phyloP scores from a whole-genome alignment of 306 rosid genomes.

The Prunus salicina region DNA sequence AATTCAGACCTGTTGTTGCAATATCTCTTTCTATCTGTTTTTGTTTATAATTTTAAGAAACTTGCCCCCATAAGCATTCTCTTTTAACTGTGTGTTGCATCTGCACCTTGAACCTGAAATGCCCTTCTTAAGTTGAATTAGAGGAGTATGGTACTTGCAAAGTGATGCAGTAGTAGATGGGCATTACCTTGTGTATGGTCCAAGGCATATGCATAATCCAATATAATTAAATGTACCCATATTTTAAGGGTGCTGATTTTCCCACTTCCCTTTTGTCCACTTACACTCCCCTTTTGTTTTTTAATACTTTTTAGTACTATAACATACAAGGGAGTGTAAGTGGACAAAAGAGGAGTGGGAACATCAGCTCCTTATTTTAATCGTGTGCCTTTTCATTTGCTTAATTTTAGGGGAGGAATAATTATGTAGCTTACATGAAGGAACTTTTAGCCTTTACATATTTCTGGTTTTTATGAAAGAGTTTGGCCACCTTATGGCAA shows the following conservation, averaged over 20 bases:
- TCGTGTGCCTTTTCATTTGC: not conserved
- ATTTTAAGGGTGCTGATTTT: not conserved
- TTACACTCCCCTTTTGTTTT: no score
- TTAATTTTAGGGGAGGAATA: not conserved
- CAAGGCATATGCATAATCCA: not conserved
- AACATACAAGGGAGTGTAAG: no score
- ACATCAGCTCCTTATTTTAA: not conserved
- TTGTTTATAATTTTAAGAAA: not conserved
- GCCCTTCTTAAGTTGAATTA: not conserved
- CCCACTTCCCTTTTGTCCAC: no score
- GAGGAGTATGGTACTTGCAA: not conserved
- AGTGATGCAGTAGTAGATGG: not conserved
- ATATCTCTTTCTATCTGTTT: not conserved
- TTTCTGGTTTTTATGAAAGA: not conserved
- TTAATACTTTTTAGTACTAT: no score
- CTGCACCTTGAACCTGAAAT: not conserved
- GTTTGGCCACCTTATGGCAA: not conserved
- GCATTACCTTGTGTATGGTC: not conserved
- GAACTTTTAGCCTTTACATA: not conserved
- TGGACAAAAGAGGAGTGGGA: no score
- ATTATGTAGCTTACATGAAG: not conserved
- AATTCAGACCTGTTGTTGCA: constrained; percentile 2
- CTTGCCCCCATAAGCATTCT: not conserved
- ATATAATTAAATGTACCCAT: not conserved
- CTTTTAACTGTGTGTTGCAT: not conserved